A percentile compares a stretch with the other conserved stretches of the same genome.
These are phyloP conservation scores for Blastocystis sp. DNA, from an alignment of 352 stramenopile genomes.

Conservation along the genomic window DNA sequence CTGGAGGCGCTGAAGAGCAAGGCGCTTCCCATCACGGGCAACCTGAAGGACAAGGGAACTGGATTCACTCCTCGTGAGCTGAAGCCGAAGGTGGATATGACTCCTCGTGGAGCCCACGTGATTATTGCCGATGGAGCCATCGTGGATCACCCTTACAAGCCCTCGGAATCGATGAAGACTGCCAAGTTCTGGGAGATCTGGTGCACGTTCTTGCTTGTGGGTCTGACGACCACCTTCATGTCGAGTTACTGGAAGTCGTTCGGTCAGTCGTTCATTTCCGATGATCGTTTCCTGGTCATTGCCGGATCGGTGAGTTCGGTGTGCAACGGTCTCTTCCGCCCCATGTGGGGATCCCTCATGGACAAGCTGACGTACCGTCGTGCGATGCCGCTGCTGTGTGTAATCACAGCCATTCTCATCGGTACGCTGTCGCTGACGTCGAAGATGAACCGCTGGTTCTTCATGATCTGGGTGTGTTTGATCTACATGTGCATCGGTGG, in stretches of 20 bases:
- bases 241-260: constrained; percentile 51
- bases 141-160: constrained; percentile 46
- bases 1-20: constrained; percentile 31
- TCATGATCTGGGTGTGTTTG: constrained; percentile 56
- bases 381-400: constrained; percentile 43
- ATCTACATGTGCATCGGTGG: constrained; percentile 55
- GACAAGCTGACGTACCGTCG: constrained; percentile 41
- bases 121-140: background rate
- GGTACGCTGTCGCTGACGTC: constrained; percentile 46
- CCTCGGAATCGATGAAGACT: constrained; percentile 1
- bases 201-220: constrained; percentile 46
- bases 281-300: constrained; percentile 27
- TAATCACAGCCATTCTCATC: constrained; percentile 29
- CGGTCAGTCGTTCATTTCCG: constrained; percentile 40
- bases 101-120: background rate
- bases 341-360: constrained; percentile 38
- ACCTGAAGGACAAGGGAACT: constrained; percentile 11
- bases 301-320: constrained; percentile 36
- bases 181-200: constrained; percentile 57
- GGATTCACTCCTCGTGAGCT: constrained; percentile 33
- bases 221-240: constrained; percentile 51
- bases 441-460: background rate
- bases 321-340: constrained; percentile 52
- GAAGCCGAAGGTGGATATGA: background rate
- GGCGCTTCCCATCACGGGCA: background rate